Evolutionary conservation across 768 basidiomycete species (phyloP), one percentile per base, ranked within the genome.

Genomic region (Trametes cinnabarina): DNA sequence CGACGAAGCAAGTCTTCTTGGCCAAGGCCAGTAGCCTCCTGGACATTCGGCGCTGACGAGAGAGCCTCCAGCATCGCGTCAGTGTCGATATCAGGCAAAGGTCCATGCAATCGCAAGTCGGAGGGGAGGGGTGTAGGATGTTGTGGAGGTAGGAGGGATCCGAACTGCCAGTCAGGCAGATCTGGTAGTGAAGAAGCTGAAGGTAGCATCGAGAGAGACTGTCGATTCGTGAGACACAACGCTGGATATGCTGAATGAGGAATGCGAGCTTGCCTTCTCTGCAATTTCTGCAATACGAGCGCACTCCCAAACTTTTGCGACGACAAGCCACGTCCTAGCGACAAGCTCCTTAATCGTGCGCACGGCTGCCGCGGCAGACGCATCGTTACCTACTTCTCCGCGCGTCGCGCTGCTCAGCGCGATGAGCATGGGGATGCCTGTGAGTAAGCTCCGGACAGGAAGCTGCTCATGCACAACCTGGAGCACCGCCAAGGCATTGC

Each of bases 361-460:
- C 23, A 77, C 73, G 58, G 84, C 82, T 20, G 72, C 67, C 25
- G 67, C 68, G n/a, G 71, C 69, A 43, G 67, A 51, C 8, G 55
- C 22, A 58, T 82, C 76, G 30, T 74, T 71, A 11, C 67, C 66
- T 17, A 77, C 74, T n/a, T 76, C 75, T 25, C 76, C 64, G 32
- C 76, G 76, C 3, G 81, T 73, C 10, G 82, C 82, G 7, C 65
- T 70, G 54, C 90, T 83, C 48, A 96, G 70, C 1, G 90, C 85
- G n/a, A 92, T 68, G 25, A 97, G 71, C 91, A 97, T 94, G 4
- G 94, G 94, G 32, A 92, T 73, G 20, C 92, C 90, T 2, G 85
- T 84, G 17, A 94, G 72, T 39, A 96, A 65, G 2, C 85, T 88
- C 40, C 87, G 83, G 25, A 87, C 73, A 1, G 94, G 93, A n/a